A percentile compares a stretch with the other conserved stretches of the same genome.
phyloP scores from a whole-genome alignment of 2,329 filamentous ascomycete species.

The Metarhizium humberi region DNA sequence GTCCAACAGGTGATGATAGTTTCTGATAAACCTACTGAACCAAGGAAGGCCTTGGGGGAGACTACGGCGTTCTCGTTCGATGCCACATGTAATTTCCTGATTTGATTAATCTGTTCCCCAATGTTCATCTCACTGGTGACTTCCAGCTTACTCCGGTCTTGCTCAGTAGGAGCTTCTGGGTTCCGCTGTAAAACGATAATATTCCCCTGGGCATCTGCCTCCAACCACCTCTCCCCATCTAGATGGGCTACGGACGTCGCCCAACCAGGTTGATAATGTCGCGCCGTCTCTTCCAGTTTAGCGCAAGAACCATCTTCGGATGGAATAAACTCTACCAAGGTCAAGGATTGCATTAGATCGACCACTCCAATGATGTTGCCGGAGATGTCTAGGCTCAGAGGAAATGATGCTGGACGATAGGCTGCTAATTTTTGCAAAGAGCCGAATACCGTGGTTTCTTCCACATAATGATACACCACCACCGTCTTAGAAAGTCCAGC shows the following conservation, averaged over 20 bases:
- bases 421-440: slow-evolving; percentile 61
- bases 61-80: slow-evolving; percentile 57
- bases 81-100: slow-evolving; percentile 63
- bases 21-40: slow-evolving; percentile 55
- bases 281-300: slow-evolving; percentile 61
- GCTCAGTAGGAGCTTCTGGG: slow-evolving; percentile 58
- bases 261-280: slow-evolving; percentile 79
- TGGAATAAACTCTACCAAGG: slow-evolving; percentile 62
- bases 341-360: slow-evolving; percentile 89
- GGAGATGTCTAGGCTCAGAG: slow-evolving; percentile 68
- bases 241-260: slow-evolving; percentile 68
- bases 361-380: slow-evolving; percentile 72
- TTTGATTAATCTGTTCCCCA: slow-evolving; percentile 89
- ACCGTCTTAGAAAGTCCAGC: slow-evolving; percentile 87
- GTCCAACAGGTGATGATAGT: background rate
- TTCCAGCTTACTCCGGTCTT: slow-evolving; percentile 63
- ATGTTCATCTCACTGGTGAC: slow-evolving; percentile 74
- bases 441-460: slow-evolving; percentile 45
- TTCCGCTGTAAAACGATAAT: slow-evolving; percentile 73
- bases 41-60: slow-evolving; percentile 76
- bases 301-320: slow-evolving; percentile 48
- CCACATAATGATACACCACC: slow-evolving; percentile 44
- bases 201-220: slow-evolving; percentile 83
- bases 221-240: slow-evolving; percentile 65
- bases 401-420: slow-evolving; percentile 75